phyloP scores from a whole-genome alignment of 768 basidiomycete genomes.

The Naganishia vishniacii region DNA sequence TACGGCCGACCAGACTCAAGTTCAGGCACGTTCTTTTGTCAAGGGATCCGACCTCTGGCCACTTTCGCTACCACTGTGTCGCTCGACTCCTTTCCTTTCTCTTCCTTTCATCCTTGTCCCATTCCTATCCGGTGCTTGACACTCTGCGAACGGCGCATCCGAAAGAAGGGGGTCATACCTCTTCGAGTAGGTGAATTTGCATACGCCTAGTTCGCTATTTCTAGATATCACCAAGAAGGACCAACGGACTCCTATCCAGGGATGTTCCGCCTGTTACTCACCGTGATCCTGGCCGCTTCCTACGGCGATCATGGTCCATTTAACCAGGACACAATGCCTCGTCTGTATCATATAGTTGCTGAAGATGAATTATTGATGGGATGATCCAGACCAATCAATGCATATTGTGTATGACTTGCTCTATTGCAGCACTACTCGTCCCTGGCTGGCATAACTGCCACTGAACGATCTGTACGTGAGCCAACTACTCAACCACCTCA shows the following conservation, averaged over 20 bases:
- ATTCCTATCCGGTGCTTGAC: constrained; percentile 66
- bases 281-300: constrained; percentile 35
- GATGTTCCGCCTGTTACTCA: constrained; percentile 48
- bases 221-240: constrained; percentile 69
- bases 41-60: background rate
- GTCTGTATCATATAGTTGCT: constrained; percentile 7
- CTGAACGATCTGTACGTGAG: too few relatives aligned
- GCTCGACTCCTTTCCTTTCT: background rate
- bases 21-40: constrained; percentile 1
- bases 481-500: too few relatives aligned
- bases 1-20: background rate
- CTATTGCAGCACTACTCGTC: too few relatives aligned
- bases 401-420: too few relatives aligned
- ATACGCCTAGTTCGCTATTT: constrained; percentile 91
- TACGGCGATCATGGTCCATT: constrained; percentile 42
- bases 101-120: constrained; percentile 9
- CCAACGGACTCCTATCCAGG: constrained; percentile 37
- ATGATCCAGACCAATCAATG: too few relatives aligned
- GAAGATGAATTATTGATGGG: background rate
- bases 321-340: constrained; percentile 35
- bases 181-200: constrained; percentile 32
- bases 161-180: constrained; percentile 47
- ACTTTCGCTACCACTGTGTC: background rate
- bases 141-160: constrained; percentile 69
- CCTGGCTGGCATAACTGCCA: too few relatives aligned